Percentiles rank a stretch among this genome's conserved stretches.
Evolutionary conservation across 2,329 filamentous ascomycete species (phyloP).

Genomic region (Phyllosticta citrichinensis): DNA sequence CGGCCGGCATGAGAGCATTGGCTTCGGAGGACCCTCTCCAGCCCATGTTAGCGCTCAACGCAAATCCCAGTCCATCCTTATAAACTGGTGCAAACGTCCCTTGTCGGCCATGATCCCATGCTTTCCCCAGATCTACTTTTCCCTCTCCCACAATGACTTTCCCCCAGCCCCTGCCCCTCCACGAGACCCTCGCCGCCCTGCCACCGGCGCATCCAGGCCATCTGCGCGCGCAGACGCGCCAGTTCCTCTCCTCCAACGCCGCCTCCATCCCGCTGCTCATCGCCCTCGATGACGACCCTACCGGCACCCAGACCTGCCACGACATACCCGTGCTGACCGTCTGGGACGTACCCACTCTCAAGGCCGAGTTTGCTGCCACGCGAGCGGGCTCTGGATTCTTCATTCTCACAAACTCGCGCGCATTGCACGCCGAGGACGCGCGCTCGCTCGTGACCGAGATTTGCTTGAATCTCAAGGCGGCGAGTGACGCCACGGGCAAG

Average conservation of each 20-base stretch:
- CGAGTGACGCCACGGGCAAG: constrained; percentile 29
- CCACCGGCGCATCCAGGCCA: constrained; percentile 12
- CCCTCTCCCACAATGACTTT: background rate
- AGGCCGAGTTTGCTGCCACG: constrained; percentile 33
- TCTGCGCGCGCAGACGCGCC: constrained; percentile 16
- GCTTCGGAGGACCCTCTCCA: background rate
- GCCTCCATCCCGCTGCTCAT: constrained; percentile 23
- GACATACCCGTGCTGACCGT: constrained; percentile 46
- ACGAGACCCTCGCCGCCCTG: constrained; percentile 14
- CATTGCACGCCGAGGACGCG: constrained; percentile 41
- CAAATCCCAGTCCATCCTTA: background rate
- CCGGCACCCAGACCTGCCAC: constrained; percentile 53
- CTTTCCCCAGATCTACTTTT: background rate
- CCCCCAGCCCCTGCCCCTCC: constrained; percentile 5
- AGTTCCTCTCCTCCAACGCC: constrained; percentile 14
- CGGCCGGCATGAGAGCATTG: background rate
- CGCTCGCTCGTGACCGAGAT: constrained; percentile 41
- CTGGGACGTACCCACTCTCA: constrained; percentile 40
- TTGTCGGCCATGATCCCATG: background rate
- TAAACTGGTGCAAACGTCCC: background rate
- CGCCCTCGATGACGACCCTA: constrained; percentile 46
- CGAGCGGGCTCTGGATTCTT: constrained; percentile 42
- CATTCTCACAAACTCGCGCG: constrained; percentile 51
- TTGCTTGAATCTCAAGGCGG: constrained; percentile 39
- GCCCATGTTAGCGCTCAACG: background rate